Evolutionary conservation across 495 filamentous ascomycete species (phyloP).

Genomic region (Tuber microsphaerosporum): DNA sequence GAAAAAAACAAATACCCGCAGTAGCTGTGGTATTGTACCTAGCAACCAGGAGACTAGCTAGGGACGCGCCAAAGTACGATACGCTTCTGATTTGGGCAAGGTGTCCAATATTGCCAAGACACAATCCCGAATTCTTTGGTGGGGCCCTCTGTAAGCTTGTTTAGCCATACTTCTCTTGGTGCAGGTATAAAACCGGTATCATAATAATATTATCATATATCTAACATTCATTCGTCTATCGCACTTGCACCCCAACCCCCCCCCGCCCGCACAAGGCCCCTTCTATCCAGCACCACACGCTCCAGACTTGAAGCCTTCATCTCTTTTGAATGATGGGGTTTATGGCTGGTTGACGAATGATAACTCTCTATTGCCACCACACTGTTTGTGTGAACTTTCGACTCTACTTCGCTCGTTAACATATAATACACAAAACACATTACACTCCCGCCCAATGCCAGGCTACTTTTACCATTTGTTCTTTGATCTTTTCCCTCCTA

Average conservation of each 20-base stretch:
- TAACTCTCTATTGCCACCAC: neutral
- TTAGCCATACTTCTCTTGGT: neutral
- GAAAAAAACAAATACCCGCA: neutral
- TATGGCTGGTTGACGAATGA: neutral
- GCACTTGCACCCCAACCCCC: neutral
- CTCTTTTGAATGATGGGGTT: neutral
- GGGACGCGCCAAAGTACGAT: neutral
- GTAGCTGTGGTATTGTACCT: neutral
- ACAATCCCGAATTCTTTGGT: neutral
- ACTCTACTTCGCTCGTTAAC: neutral
- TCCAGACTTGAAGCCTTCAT: neutral
- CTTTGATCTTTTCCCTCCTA: slow-evolving; percentile 67
- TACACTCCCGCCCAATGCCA: slow-evolving; percentile 50
- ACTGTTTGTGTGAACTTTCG: neutral
- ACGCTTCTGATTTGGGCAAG: neutral
- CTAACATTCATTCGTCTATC: neutral
- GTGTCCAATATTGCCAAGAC: neutral
- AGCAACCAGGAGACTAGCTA: neutral
- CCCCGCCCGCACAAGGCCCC: neutral
- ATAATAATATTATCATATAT: neutral
- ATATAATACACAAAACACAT: neutral
- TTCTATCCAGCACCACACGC: neutral
- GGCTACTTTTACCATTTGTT: slow-evolving; percentile 87
- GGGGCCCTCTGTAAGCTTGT: neutral
- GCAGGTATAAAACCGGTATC: neutral